phyloP scores from a whole-genome alignment of 225 moss, liverwort and hornwort genomes.

The Ulota crispa region DNA sequence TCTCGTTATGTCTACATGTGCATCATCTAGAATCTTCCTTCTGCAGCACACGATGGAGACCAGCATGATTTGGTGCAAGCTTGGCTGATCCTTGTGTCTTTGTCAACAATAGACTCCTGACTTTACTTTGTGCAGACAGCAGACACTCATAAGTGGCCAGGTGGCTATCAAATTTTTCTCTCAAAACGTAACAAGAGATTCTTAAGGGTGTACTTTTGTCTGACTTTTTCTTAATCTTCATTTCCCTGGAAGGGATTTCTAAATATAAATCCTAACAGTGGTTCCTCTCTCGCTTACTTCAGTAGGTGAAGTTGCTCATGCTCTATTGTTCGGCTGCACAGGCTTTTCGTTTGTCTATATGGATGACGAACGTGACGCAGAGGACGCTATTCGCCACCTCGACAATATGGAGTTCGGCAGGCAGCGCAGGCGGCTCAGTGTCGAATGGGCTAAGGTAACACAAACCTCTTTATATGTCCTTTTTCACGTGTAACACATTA shows the following conservation, averaged over 20 bases:
- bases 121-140: constrained; percentile 98
- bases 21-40: constrained; percentile 57
- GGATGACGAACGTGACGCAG: constrained; percentile 99
- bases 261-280: constrained; percentile 37
- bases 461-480: not conserved
- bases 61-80: constrained; percentile 91
- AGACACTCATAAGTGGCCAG: constrained; percentile 75
- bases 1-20: constrained; percentile 60
- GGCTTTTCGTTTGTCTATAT: constrained; percentile 99
- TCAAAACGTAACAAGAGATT: constrained; percentile 56
- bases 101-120: constrained; percentile 91
- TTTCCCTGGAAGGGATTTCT: constrained; percentile 36
- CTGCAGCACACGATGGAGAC: constrained; percentile 77
- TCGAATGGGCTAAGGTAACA: constrained; percentile 95
- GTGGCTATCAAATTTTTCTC: constrained; percentile 85
- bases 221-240: constrained; percentile 32
- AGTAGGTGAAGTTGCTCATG: constrained; percentile 40
- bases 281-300: constrained; percentile 20
- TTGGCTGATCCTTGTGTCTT: constrained; percentile 81
- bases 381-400: constrained; percentile 93
- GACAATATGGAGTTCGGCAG: constrained; percentile 96
- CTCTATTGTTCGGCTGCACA: constrained; percentile 42
- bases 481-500: not conserved
- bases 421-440: constrained; percentile 92
- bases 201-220: constrained; percentile 50